Conservation (phyloP, 208 protist genomes). For the Spongospora subterranea region DNA sequence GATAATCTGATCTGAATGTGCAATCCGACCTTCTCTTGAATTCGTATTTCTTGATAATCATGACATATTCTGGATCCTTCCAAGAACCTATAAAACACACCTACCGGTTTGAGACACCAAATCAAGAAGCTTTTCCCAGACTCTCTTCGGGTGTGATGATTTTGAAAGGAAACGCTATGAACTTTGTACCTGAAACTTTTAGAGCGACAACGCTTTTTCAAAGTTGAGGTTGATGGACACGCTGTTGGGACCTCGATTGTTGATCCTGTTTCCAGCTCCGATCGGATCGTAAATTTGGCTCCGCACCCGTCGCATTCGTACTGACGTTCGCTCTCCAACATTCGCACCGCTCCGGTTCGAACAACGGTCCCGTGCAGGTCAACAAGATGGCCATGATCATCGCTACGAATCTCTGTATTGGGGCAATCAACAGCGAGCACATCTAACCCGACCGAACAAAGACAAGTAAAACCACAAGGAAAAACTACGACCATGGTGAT, state of each 20-base stretch:
- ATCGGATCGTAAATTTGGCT: not conserved
- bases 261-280: not conserved
- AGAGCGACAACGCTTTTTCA: not conserved
- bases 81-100: constrained; percentile 10
- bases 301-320: constrained; percentile 62
- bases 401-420: not conserved
- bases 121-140: too few relatives aligned
- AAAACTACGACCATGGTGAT: too few relatives aligned
- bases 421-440: too few relatives aligned
- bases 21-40: constrained; percentile 72
- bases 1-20: too few relatives aligned
- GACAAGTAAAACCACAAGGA: too few relatives aligned
- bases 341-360: constrained; percentile 57
- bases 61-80: constrained; percentile 56
- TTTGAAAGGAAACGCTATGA: too few relatives aligned
- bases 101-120: too few relatives aligned
- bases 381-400: not conserved
- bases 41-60: constrained; percentile 70
- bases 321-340: constrained; percentile 44
- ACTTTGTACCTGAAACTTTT: not conserved
- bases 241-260: not conserved
- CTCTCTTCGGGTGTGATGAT: too few relatives aligned
- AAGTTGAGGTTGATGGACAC: not conserved
- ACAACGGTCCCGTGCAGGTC: constrained; percentile 64
- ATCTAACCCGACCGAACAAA: too few relatives aligned